Conservation (phyloP, 768 basidiomycete genomes). For the Trametes elegans region DNA sequence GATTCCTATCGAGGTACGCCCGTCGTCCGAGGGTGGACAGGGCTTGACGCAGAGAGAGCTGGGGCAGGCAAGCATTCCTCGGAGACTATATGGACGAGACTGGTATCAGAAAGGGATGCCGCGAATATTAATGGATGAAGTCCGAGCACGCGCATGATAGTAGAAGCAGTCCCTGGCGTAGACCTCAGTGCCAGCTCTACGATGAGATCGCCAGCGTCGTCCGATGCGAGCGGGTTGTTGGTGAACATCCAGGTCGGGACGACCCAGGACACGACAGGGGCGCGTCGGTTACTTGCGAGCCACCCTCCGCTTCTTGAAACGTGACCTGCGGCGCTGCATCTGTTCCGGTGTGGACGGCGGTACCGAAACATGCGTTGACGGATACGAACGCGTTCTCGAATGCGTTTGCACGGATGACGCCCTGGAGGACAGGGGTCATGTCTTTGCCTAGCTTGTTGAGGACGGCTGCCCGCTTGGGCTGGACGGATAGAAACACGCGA, state of each 20-base stretch:
- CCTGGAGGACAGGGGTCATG: constrained; percentile 28
- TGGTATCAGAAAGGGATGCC: constrained; percentile 13
- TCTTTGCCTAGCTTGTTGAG: too few relatives aligned
- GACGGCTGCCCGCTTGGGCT: too few relatives aligned
- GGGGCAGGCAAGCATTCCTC: constrained; percentile 18
- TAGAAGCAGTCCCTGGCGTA: neutral
- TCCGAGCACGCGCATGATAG: constrained; percentile 31
- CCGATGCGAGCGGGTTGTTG: neutral
- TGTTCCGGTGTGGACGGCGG: neutral
- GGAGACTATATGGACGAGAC: constrained; percentile 23
- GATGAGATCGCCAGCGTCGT: neutral
- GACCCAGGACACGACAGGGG: constrained; percentile 16
- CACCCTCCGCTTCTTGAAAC: constrained; percentile 7
- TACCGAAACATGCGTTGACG: constrained; percentile 16
- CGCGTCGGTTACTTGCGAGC: neutral
- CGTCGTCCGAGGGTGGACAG: neutral
- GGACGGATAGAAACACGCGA: constrained; percentile 34
- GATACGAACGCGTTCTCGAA: too few relatives aligned
- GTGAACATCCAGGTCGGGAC: constrained; percentile 28
- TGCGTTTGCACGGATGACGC: constrained; percentile 18
- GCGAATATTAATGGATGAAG: constrained; percentile 18
- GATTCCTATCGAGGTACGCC: neutral
- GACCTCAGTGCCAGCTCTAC: neutral
- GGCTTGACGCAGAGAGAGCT: neutral
- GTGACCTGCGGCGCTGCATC: neutral